Percentiles rank a stretch among this genome's conserved stretches.
Evolutionary conservation across 805 yeast genomes (phyloP).

Genomic region (Metschnikowia lochheadii): DNA sequence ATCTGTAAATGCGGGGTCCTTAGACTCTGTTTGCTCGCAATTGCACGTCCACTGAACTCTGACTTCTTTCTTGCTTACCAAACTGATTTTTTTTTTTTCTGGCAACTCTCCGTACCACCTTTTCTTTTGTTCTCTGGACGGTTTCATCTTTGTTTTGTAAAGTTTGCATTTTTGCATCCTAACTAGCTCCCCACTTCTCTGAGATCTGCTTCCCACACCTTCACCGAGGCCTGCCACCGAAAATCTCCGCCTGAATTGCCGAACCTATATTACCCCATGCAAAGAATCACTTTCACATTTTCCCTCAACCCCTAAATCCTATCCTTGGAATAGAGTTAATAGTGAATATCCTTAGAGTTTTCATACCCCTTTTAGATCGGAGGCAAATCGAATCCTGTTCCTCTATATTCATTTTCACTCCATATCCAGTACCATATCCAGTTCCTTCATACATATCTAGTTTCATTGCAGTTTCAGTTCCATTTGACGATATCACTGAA

Average conservation of each 20-base stretch:
- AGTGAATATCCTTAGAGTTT: too few species aligned
- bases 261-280: not conserved
- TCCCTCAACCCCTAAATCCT: too few species aligned
- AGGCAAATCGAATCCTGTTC: too few species aligned
- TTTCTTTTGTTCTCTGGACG: not conserved
- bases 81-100: not conserved
- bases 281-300: not conserved
- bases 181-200: too few species aligned
- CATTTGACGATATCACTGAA: too few species aligned
- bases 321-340: too few species aligned
- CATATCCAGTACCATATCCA: too few species aligned
- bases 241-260: not conserved
- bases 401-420: too few species aligned
- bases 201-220: not conserved
- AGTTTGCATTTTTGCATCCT: not conserved
- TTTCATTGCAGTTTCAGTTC: too few species aligned
- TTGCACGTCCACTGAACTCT: not conserved
- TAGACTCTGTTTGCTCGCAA: not conserved
- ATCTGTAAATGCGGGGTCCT: slow-evolving; percentile 4
- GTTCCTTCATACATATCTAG: too few species aligned
- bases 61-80: not conserved
- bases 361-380: too few species aligned
- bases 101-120: not conserved
- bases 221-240: not conserved
- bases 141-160: not conserved